A percentile compares a stretch with the other conserved stretches of the same genome.
Evolutionary conservation across 345 rosid species (phyloP).

Genomic region (Salix exigua): DNA sequence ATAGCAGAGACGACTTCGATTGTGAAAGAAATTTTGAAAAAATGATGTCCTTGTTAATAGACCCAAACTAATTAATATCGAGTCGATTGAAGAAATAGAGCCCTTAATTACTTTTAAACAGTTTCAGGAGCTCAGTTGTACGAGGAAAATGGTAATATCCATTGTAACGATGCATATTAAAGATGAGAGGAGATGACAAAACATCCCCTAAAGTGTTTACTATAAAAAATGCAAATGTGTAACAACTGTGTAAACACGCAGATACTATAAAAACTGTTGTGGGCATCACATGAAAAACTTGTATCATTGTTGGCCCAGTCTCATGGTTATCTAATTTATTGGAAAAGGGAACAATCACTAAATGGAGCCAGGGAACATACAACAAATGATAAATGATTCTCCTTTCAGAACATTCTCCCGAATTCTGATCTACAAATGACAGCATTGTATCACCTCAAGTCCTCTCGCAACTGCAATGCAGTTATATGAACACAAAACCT

Average conservation of each 20-base stretch:
- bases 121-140: neutral
- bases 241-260: too few relatives aligned
- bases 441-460: neutral
- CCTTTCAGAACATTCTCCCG: neutral
- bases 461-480: neutral
- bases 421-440: neutral
- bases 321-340: neutral
- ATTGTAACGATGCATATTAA: neutral
- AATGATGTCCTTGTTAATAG: neutral
- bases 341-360: neutral
- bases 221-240: neutral
- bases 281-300: neutral
- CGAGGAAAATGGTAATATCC: neutral
- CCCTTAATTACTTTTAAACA: neutral
- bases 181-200: neutral
- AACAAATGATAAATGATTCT: neutral
- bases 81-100: neutral
- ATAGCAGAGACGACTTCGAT: too few relatives aligned
- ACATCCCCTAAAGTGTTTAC: neutral
- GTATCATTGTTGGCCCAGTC: neutral
- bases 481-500: neutral
- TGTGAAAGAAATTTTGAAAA: neutral
- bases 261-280: too few relatives aligned
- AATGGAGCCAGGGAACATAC: neutral
- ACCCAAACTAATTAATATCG: neutral